Evolutionary conservation across 257 asterid genomes (phyloP), one percentile per base, ranked within the genome.

Genomic region (Nicotiana undulata): DNA sequence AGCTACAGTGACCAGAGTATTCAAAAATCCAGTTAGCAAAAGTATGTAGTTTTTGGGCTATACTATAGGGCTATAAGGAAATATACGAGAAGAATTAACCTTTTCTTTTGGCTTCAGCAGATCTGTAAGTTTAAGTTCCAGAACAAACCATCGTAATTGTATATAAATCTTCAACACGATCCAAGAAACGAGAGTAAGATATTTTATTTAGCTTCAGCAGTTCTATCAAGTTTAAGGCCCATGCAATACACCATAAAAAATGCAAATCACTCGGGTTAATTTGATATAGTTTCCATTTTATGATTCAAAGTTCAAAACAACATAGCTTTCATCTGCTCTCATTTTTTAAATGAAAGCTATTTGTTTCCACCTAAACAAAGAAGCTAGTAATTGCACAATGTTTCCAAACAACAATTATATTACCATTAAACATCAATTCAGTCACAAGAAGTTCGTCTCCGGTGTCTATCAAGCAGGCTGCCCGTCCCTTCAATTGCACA

Each of bases 381-480:
- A 67, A 34, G 28, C 11, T 65, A 17, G 10, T 67, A 20, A 51
- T 37, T 67, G 29, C 53, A 67, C 55, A 10, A 51, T 37, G 32
- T 2, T 37, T n/a, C 44, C 55, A 24, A 58, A 74, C 32, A 58
- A 72, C 20, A 66, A 53, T 56, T 18, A 18, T 79, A 84, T 84
- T 56, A 93, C 98, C 97, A 81, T 93, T 93, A 87, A 95, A 95
- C 98, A 95, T 95, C 87, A 95, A 85, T 83, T 95, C 99, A 10
- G 98, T 95, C 72, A 92, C 98, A 80, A 95, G 97, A 78, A 95
- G 98, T 86, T 95, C 99, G 79, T 95, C 99, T 83, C 98, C 99
- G 59, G 99, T 95, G 86, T 95, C 99, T 83, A 95, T 92, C 84
- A 93, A 88, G 90, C 98, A 95, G 86, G 98, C 99, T 60, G 99